These are phyloP conservation scores for Leucocoprinus sp. DNA, from an alignment of 768 basidiomycete species.

Conservation along the genomic window DNA sequence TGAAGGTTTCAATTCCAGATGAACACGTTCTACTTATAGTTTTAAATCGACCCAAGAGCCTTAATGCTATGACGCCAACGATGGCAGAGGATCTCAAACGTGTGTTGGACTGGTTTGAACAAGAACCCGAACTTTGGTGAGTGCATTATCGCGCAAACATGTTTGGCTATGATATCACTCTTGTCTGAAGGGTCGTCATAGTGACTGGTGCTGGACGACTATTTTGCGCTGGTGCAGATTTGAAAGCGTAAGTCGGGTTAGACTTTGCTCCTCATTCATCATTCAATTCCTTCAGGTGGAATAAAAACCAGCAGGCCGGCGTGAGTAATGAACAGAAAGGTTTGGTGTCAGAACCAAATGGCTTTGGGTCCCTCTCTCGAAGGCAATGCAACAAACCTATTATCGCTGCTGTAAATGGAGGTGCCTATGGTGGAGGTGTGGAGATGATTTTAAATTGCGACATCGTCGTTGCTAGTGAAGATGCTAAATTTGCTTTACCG, in stretches of 20 bases:
- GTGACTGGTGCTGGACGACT: conserved; percentile 64
- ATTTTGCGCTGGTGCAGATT: conserved; percentile 78
- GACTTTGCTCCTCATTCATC: background rate
- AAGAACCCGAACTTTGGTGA: conserved; percentile 65
- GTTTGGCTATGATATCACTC: background rate
- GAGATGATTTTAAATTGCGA: conserved; percentile 74
- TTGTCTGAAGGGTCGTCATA: conserved; percentile 61
- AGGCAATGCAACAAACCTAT: conserved; percentile 63
- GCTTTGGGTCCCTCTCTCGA: conserved; percentile 70
- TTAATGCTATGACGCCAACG: conserved; percentile 66
- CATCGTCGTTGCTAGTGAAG: conserved; percentile 58
- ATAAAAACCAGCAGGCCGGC: conserved; percentile 39
- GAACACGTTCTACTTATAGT: conserved; percentile 33
- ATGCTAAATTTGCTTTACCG: conserved; percentile 64
- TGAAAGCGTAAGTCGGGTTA: conserved; percentile 48
- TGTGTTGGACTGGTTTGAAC: conserved; percentile 67
- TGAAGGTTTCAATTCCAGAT: conserved; percentile 29
- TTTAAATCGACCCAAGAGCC: conserved; percentile 56
- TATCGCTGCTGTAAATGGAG: conserved; percentile 76
- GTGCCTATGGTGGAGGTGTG: conserved; percentile 58
- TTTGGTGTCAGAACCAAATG: conserved; percentile 34
- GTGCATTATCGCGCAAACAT: conserved; percentile 12
- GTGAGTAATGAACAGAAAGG: conserved; percentile 34
- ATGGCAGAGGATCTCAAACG: conserved; percentile 45
- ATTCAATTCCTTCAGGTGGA: conserved; percentile 41